Conservation (phyloP, 2,329 filamentous ascomycete species). For the Calycina herbarum region DNA sequence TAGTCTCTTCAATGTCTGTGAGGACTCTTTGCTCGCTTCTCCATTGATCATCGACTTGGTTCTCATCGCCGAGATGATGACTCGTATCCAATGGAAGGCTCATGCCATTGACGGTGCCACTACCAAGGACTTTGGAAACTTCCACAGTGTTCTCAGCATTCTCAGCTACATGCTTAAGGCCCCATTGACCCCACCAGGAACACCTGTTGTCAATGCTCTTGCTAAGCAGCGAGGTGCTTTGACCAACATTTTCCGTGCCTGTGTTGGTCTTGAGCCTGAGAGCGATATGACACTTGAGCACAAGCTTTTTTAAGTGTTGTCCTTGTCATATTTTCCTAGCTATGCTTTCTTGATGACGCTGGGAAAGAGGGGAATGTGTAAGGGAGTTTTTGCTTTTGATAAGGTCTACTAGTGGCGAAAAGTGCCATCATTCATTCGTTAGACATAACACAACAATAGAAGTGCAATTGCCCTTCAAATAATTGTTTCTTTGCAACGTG, state of each 20-base stretch:
- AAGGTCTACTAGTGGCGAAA: slow-evolving; percentile 33
- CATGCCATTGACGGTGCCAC: slow-evolving; percentile 50
- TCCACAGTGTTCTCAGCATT: slow-evolving; percentile 95
- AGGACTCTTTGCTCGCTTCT: slow-evolving; percentile 94
- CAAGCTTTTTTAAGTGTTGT: slow-evolving; percentile 74
- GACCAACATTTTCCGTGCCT: slow-evolving; percentile 98
- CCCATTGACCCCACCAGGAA: slow-evolving; percentile 88
- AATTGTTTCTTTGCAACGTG: background rate
- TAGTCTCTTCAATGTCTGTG: slow-evolving; percentile 97
- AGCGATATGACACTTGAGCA: slow-evolving; percentile 99
- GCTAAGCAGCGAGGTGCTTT: slow-evolving; percentile 93
- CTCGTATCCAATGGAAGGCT: slow-evolving; percentile 88
- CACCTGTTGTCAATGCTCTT: slow-evolving; percentile 91
- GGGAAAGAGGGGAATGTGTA: background rate
- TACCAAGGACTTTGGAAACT: slow-evolving; percentile 77
- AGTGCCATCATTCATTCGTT: slow-evolving; percentile 38
- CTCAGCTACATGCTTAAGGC: slow-evolving; percentile 99
- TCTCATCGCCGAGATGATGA: slow-evolving; percentile 95
- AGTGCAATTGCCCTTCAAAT: background rate
- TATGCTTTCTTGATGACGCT: background rate
- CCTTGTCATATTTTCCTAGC: background rate
- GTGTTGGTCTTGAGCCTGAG: slow-evolving; percentile 94
- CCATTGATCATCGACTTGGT: slow-evolving; percentile 97
- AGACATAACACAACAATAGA: slow-evolving; percentile 26
- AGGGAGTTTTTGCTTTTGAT: slow-evolving; percentile 9